A percentile compares a stretch with the other conserved stretches of the same genome.
phyloP scores from a whole-genome alignment of 768 basidiomycete species.

The Leccinum rimulosum region DNA sequence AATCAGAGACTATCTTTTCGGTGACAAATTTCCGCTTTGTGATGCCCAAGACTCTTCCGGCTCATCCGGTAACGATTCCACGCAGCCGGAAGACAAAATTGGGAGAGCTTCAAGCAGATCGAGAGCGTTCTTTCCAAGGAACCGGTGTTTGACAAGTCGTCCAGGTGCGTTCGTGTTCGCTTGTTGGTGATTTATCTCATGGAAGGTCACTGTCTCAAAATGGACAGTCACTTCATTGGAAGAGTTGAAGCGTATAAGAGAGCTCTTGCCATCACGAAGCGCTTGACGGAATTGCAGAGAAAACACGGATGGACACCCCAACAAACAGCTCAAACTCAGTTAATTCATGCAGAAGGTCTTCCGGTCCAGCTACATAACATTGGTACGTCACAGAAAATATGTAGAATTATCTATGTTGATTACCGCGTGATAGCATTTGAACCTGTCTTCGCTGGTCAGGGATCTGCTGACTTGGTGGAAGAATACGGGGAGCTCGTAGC shows the following conservation, averaged over 20 bases:
- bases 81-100: conserved; percentile 48
- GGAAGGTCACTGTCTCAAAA: neutral
- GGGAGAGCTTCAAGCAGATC: conserved; percentile 47
- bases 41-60: neutral
- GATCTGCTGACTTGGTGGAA: conserved; percentile 48
- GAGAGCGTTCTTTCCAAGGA: conserved; percentile 50
- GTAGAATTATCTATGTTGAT: conserved; percentile 27
- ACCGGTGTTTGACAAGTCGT: conserved; percentile 56
- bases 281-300: conserved; percentile 58
- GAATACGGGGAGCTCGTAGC: conserved; percentile 50
- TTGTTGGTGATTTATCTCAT: neutral
- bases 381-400: conserved; percentile 23
- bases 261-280: conserved; percentile 51
- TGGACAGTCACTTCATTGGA: conserved; percentile 51
- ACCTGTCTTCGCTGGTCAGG: conserved; percentile 66
- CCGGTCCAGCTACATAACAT: conserved; percentile 44
- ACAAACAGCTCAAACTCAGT: conserved; percentile 46
- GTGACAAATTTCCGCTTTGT: conserved; percentile 32
- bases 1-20: conserved; percentile 50
- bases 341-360: conserved; percentile 49
- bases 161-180: conserved; percentile 37
- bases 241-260: conserved; percentile 57
- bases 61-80: neutral
- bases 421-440: conserved; percentile 45
- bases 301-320: conserved; percentile 50